Evolutionary conservation across 2,329 filamentous ascomycete species (phyloP).

Genomic region (Penicillium sp.): DNA sequence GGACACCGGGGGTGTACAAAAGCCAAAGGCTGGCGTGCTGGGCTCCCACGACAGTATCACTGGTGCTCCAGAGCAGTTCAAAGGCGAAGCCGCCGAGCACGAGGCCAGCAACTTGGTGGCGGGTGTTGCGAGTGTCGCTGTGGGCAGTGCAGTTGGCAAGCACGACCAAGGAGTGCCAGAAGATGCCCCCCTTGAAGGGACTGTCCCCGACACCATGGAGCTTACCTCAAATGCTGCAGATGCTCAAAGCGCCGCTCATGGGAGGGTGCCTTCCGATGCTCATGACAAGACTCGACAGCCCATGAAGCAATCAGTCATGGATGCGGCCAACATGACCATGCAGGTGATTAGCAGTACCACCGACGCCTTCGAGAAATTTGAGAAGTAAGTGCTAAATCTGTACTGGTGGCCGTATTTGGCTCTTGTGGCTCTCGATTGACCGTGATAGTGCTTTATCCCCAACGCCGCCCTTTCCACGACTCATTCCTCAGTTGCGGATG

Average conservation of each 20-base stretch:
- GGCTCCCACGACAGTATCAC: conserved; percentile 75
- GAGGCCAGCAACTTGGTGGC: conserved; percentile 80
- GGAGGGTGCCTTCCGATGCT: conserved; percentile 48
- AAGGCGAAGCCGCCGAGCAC: conserved; percentile 78
- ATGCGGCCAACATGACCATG: conserved; percentile 72
- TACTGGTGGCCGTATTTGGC: too few relatives aligned
- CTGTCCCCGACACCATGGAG: conserved; percentile 61
- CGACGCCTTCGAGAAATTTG: conserved; percentile 63
- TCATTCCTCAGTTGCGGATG: conserved; percentile 55
- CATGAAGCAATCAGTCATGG: conserved; percentile 73
- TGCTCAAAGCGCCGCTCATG: conserved; percentile 54
- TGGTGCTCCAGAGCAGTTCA: conserved; percentile 76
- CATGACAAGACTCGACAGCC: conserved; percentile 77
- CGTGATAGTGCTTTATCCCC: conserved; percentile 57
- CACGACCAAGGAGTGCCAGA: conserved; percentile 65
- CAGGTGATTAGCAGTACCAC: conserved; percentile 58
- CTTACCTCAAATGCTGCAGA: conserved; percentile 55
- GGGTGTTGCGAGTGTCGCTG: conserved; percentile 66
- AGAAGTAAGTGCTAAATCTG: conserved; percentile 48
- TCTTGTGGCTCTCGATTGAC: conserved; percentile 6
- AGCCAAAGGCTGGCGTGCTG: conserved; percentile 70
- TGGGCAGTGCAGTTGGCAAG: conserved; percentile 74
- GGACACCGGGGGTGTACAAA: conserved; percentile 71
- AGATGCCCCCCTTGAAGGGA: conserved; percentile 50
- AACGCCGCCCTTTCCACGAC: conserved; percentile 59